phyloP scores from a whole-genome alignment of 257 asterid genomes.

The Rhazya stricta region DNA sequence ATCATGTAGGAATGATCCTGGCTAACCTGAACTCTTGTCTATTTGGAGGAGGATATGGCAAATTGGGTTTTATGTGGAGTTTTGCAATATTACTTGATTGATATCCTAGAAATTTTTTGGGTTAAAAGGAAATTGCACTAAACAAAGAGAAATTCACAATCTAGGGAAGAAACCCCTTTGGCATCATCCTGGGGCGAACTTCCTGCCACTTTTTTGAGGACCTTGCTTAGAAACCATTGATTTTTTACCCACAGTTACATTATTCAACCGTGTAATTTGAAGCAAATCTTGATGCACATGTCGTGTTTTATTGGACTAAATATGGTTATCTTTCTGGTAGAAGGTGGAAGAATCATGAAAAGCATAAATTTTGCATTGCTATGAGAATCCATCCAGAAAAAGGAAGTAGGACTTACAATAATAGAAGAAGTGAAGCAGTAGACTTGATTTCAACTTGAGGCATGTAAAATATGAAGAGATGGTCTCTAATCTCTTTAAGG shows the following conservation, averaged over 20 bases:
- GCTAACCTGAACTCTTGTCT: not conserved
- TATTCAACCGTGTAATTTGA: too few relatives aligned
- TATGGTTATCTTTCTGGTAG: not conserved
- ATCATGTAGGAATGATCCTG: not conserved
- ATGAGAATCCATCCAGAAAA: not conserved
- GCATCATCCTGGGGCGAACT: not conserved
- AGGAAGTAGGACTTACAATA: not conserved
- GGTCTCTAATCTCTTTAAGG: not conserved
- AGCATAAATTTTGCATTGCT: not conserved
- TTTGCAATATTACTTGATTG: not conserved
- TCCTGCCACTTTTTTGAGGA: not conserved
- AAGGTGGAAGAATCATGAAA: not conserved
- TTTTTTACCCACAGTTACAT: not conserved
- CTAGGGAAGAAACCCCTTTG: not conserved
- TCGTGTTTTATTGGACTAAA: not conserved
- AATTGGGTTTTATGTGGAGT: not conserved
- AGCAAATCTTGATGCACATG: not conserved
- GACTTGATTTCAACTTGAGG: not conserved
- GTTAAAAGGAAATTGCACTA: not conserved
- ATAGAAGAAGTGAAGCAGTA: not conserved
- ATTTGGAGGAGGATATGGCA: not conserved
- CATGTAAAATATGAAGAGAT: not conserved
- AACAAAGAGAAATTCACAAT: not conserved
- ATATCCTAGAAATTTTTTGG: not conserved
- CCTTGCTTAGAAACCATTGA: too few relatives aligned